Percentiles rank a stretch among this genome's conserved stretches.
phyloP scores from a whole-genome alignment of 2,329 filamentous ascomycete species.

The Acrocalymma vagum region DNA sequence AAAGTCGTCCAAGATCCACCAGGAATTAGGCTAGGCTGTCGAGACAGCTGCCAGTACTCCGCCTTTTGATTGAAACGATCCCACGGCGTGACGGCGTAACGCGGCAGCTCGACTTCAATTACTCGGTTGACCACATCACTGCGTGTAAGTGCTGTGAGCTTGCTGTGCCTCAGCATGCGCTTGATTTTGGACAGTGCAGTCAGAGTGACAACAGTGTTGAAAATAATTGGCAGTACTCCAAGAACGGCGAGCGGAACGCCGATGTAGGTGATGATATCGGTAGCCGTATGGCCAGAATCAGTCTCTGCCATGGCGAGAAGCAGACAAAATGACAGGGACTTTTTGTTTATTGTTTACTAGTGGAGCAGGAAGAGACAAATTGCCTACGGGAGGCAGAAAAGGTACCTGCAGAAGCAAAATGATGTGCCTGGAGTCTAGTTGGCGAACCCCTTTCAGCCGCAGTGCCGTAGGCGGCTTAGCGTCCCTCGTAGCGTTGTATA shows the following conservation, averaged over 20 bases:
- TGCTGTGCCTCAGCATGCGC: conserved; percentile 64
- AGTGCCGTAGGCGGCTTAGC: too few relatives aligned
- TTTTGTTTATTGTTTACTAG: too few relatives aligned
- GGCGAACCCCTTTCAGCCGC: too few relatives aligned
- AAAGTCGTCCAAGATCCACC: conserved; percentile 72
- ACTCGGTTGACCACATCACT: conserved; percentile 71
- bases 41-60: conserved; percentile 67
- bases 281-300: too few relatives aligned
- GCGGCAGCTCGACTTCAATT: conserved; percentile 72
- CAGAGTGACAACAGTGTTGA: conserved; percentile 69
- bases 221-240: conserved; percentile 71
- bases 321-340: too few relatives aligned
- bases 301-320: too few relatives aligned
- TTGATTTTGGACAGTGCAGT: conserved; percentile 68
- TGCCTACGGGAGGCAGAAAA: too few relatives aligned
- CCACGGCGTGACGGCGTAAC: conserved; percentile 69
- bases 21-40: conserved; percentile 61
- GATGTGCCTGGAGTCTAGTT: too few relatives aligned
- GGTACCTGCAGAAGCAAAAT: too few relatives aligned
- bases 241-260: conserved; percentile 65
- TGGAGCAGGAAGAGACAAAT: too few relatives aligned
- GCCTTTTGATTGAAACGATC: conserved; percentile 64
- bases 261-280: conserved; percentile 40
- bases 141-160: conserved; percentile 66
- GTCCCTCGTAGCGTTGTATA: too few relatives aligned